Conservation (phyloP, 2,329 filamentous ascomycete genomes). For the Cordyceps militaris region DNA sequence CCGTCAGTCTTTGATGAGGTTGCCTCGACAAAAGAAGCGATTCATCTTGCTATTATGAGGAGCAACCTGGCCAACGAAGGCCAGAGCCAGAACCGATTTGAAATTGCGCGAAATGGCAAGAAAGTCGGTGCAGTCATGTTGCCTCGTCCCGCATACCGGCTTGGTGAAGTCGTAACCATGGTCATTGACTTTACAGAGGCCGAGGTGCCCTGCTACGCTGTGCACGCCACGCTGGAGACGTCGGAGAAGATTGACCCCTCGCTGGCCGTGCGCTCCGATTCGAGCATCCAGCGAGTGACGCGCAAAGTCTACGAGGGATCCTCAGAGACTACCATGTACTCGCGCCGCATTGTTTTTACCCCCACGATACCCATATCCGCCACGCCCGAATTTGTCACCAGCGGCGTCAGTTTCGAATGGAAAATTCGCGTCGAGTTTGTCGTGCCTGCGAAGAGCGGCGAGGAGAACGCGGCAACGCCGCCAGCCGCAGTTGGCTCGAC, state of each 20-base stretch:
- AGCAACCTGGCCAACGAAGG: slow-evolving; percentile 62
- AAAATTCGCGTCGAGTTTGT: slow-evolving; percentile 88
- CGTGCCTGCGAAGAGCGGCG: slow-evolving; percentile 51
- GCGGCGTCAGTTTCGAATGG: slow-evolving; percentile 81
- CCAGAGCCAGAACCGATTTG: slow-evolving; percentile 88
- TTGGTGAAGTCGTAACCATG: slow-evolving; percentile 81
- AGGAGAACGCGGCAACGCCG: slow-evolving; percentile 18
- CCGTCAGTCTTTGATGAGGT: slow-evolving; percentile 50
- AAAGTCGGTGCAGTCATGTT: slow-evolving; percentile 88
- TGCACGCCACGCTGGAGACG: slow-evolving; percentile 79
- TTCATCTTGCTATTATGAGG: slow-evolving; percentile 83
- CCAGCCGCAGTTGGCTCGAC: slow-evolving; percentile 27
- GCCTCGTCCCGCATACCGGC: slow-evolving; percentile 76
- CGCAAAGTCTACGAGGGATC: slow-evolving; percentile 70
- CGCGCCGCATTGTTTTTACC: slow-evolving; percentile 69
- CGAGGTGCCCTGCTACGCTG: slow-evolving; percentile 75
- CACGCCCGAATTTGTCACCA: slow-evolving; percentile 89
- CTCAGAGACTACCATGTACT: slow-evolving; percentile 77
- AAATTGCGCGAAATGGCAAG: slow-evolving; percentile 86
- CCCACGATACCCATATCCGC: slow-evolving; percentile 76
- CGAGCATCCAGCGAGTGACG: slow-evolving; percentile 81
- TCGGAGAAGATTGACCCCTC: slow-evolving; percentile 73
- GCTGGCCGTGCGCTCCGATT: slow-evolving; percentile 75
- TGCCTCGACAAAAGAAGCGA: slow-evolving; percentile 69
- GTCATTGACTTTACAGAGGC: slow-evolving; percentile 76